Conservation (phyloP, 371 early-diverging fungal species). For the Mucor piriformis region DNA sequence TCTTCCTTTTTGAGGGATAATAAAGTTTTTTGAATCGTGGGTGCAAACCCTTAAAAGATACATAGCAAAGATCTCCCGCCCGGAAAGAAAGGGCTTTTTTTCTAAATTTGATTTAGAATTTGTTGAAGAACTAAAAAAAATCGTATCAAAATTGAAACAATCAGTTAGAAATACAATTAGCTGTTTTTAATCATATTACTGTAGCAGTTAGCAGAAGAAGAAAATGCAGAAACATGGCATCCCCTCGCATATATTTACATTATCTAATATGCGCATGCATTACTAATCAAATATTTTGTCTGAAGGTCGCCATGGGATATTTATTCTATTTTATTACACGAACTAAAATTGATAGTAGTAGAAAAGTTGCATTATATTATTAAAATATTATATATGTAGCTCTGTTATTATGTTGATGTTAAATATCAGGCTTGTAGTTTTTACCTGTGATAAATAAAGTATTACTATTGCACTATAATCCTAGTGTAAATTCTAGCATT, state of each 20-base stretch:
- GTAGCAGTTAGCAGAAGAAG: too few species aligned
- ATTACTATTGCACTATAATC: conserved; percentile 1
- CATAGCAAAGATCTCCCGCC: neutral
- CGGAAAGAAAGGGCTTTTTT: neutral
- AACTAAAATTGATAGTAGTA: neutral
- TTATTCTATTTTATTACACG: too few species aligned
- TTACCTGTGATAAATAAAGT: neutral
- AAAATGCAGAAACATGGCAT: too few species aligned
- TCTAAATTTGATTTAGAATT: too few species aligned
- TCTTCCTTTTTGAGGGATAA: neutral
- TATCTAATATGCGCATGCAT: too few species aligned
- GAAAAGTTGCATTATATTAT: neutral
- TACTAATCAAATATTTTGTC: too few species aligned
- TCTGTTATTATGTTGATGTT: neutral
- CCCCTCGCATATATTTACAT: too few species aligned
- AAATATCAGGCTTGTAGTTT: neutral
- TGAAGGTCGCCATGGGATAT: too few species aligned
- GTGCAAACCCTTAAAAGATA: neutral
- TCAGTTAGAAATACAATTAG: too few species aligned
- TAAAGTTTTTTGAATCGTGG: neutral
- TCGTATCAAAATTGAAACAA: too few species aligned
- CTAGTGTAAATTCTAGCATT: neutral
- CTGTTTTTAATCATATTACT: too few species aligned
- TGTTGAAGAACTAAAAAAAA: too few species aligned
- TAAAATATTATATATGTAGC: neutral